Evolutionary conservation across 2,329 filamentous ascomycete species (phyloP).

Genomic region (Diplodia corticola): DNA sequence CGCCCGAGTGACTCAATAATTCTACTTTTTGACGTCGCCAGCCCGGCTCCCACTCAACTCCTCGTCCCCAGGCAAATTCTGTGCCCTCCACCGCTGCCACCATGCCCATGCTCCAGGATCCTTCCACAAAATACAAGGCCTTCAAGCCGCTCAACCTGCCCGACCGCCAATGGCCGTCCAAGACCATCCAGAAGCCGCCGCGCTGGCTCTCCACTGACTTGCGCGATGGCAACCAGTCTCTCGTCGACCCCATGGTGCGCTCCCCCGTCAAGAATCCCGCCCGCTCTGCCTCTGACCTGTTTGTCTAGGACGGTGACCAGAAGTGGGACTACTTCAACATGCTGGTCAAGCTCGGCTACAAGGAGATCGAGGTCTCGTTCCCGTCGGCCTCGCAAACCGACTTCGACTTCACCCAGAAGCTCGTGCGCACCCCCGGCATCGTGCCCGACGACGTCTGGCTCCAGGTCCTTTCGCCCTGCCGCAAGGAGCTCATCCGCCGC

Average conservation of each 20-base stretch:
- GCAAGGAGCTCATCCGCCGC: conserved; percentile 83
- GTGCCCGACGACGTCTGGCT: conserved; percentile 88
- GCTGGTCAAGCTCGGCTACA: conserved; percentile 89
- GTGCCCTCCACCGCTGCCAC: conserved; percentile 23
- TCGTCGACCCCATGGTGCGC: conserved; percentile 87
- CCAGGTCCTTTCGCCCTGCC: conserved; percentile 89
- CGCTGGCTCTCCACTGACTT: conserved; percentile 89
- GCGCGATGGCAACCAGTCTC: conserved; percentile 90
- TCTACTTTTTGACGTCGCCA: conserved; percentile 20
- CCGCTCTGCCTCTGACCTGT: neutral
- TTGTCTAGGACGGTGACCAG: conserved; percentile 77
- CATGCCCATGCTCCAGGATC: conserved; percentile 65
- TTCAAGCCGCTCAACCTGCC: conserved; percentile 68
- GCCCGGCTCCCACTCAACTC: conserved; percentile 10
- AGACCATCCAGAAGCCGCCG: conserved; percentile 78
- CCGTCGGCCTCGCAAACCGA: conserved; percentile 93
- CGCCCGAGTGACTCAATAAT: conserved; percentile 19
- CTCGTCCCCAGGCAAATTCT: conserved; percentile 3
- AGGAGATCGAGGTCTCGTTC: conserved; percentile 96
- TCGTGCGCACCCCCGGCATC: conserved; percentile 80
- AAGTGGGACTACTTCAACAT: conserved; percentile 96
- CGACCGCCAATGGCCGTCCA: conserved; percentile 80
- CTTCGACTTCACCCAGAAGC: conserved; percentile 87
- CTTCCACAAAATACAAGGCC: conserved; percentile 72
- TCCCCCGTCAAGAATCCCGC: neutral